A percentile compares a stretch with the other conserved stretches of the same genome.
Evolutionary conservation across 495 filamentous ascomycete species (phyloP).

Genomic region (Penicillium subrubescens): DNA sequence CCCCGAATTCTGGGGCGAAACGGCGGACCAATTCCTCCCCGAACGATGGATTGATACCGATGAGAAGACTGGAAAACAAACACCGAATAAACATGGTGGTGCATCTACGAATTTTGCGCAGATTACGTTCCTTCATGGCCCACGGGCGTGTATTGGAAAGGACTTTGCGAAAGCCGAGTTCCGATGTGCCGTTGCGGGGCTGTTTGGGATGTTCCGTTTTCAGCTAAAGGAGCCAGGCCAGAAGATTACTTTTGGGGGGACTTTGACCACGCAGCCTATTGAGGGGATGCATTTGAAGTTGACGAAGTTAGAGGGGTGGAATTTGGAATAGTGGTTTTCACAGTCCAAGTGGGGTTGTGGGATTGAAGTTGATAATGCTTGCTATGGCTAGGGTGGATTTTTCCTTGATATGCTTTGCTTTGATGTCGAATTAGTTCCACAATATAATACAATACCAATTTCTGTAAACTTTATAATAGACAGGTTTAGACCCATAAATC

Average conservation of each 20-base stretch:
- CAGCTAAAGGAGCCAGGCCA: slow-evolving; percentile 59
- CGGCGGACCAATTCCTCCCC: slow-evolving; percentile 42
- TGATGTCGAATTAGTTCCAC: not conserved
- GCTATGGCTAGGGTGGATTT: not conserved
- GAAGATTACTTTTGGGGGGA: slow-evolving; percentile 58
- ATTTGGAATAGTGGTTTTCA: slow-evolving; percentile 4
- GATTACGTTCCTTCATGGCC: slow-evolving; percentile 48
- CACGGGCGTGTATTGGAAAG: slow-evolving; percentile 47
- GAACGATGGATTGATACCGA: slow-evolving; percentile 50
- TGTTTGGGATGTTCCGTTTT: slow-evolving; percentile 32
- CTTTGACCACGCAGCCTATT: slow-evolving; percentile 61
- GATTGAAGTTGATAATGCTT: not conserved
- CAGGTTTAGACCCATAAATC: not conserved
- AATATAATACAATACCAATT: not conserved
- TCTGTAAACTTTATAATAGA: not conserved
- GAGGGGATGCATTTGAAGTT: slow-evolving; percentile 64
- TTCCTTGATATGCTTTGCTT: not conserved
- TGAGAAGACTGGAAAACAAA: slow-evolving; percentile 12
- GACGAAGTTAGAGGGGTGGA: slow-evolving; percentile 64
- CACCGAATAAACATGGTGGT: slow-evolving; percentile 32
- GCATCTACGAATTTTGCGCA: slow-evolving; percentile 44
- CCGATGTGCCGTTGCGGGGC: slow-evolving; percentile 33
- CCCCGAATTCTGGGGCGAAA: slow-evolving; percentile 39
- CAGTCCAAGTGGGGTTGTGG: not conserved
- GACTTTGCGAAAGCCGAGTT: slow-evolving; percentile 43